Base-by-base conservation (phyloP, 225 moss, liverwort and hornwort species). In the Physcomitrium patens region DNA sequence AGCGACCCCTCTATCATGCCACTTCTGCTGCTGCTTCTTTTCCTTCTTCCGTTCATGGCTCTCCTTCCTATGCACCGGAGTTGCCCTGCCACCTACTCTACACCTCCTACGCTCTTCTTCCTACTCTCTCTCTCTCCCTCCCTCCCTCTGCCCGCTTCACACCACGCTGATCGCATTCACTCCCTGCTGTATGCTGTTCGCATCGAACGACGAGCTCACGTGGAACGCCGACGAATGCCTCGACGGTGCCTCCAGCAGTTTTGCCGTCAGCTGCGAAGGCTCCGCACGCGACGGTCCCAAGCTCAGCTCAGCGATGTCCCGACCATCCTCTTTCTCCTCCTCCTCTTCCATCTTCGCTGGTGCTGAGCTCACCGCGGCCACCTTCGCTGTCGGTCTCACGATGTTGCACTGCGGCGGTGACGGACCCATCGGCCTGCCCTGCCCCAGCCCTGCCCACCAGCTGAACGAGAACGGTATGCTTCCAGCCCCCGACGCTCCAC, bases 151-250 rank as follows among this genome's bases (percentile, higher is more conserved):
- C 31, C 31, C 31, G 1, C 42, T 57, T 80, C 80, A 99, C 60
- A 99, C 91, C 70, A 99, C 97, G 78, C 95, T 99, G 60, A 99
- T 99, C 15, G 97, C 93, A 79, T 93, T 95, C 63, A 89, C 87
- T 41, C 87, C 82, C 49, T 95, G 91, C 60, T 90, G 86, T 65
- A 94, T 83, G 71, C 81, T 93, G 76, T 75, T 95, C 9, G 81
- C 82, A 71, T 86, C 91, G 66, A 99, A 94, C 18, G 94, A 80
- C 12, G 91, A 74, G 81, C 88, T 95, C 61, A 89, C 86, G 37
- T 95, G 93, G 65, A 97, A 97, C 14, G 97, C 97, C 67, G 94
- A 95, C 12, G 85, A 69, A 63, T 90, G 91, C 72, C 94, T 93
- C 53, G 89, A 85, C 42, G 86, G 86, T 45, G 88, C 86, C 67